Evolutionary conservation across 352 stramenopile genomes (phyloP), one percentile per base, ranked within the genome.

Genomic region (Blastocystis sp.): DNA sequence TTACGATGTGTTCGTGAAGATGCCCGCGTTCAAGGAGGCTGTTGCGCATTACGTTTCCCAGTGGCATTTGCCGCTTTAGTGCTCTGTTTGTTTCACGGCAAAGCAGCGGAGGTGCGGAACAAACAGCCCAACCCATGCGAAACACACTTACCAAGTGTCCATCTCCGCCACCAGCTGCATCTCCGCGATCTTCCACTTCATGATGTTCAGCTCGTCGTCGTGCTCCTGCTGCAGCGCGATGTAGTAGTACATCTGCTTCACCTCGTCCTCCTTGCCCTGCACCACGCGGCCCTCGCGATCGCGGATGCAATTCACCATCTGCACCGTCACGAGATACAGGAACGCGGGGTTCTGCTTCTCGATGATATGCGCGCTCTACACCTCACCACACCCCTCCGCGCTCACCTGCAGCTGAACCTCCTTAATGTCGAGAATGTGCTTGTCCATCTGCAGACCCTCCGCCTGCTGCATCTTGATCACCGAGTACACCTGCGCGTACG

Each of bases 201-300:
- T 88, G 64, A 79, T 76, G 66, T 79, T 79, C 52, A 79, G 68
- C 60, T 88, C 78, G 19, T 88, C 78, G 66, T 88, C 54, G n/a
- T 79, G 68, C 52, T 88, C 78, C 60, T 88, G 78, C 52, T 88
- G 78, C 40, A 88, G 78, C 63, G 78, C 78, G 45, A 88, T 79
- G 48, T 79, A 79, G 48, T 88, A 88, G 45, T 88, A 88, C 78
- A 79, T 88, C 40, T 88, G 42, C 60, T 88, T 88, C n/a, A 88
- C 70, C 68, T 88, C 78, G 45, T 88, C 61, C 17, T 57, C 40
- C 38, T 88, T 76, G 43, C 78, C 78, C 45, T 88, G 64, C 4
- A 88, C 78, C 1, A 88, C 24, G 19, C 40, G 19, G 19, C 78
- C 78, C n/a, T 78, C 61, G 11, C 45, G 63, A 28, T 88, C 68